These are phyloP conservation scores for Cyberlindnera petersonii DNA, from an alignment of 805 yeast species.

Conservation along the genomic window DNA sequence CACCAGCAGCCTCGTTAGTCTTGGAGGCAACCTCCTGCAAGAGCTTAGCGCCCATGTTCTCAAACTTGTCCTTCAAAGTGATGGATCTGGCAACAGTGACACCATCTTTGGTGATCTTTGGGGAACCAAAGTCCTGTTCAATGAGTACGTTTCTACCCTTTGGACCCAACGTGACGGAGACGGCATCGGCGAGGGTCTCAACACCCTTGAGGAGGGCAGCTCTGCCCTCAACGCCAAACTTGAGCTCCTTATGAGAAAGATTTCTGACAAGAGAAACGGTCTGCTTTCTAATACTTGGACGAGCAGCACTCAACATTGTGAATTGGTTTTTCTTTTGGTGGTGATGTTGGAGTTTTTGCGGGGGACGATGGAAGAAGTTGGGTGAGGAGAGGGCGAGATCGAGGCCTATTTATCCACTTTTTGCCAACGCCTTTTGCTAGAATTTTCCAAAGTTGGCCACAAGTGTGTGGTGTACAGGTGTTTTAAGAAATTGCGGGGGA, in stretches of 20 bases:
- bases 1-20: constrained; percentile 98
- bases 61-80: constrained; percentile 85
- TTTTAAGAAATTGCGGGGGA: constrained; percentile 2
- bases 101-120: constrained; percentile 99
- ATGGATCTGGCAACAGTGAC: constrained; percentile 94
- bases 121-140: constrained; percentile 95
- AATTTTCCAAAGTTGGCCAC: constrained; percentile 11
- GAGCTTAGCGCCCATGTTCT: constrained; percentile 94
- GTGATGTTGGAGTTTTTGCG: background rate
- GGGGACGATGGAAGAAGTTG: background rate
- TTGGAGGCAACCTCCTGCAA: constrained; percentile 97
- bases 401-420: constrained; percentile 1
- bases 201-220: constrained; percentile 84
- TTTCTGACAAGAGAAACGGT: constrained; percentile 27
- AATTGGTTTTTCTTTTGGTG: background rate
- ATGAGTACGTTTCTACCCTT: constrained; percentile 97
- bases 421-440: constrained; percentile 13
- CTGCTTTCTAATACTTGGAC: constrained; percentile 26
- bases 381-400: background rate
- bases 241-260: constrained; percentile 80
- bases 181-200: constrained; percentile 83
- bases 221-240: constrained; percentile 72
- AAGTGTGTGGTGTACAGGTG: constrained; percentile 9
- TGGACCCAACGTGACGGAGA: constrained; percentile 95
- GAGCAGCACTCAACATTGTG: constrained; percentile 26